Evolutionary conservation across 2,329 filamentous ascomycete genomes (phyloP), one percentile per base, ranked within the genome.

Genomic region (Nigrospora oryzae): DNA sequence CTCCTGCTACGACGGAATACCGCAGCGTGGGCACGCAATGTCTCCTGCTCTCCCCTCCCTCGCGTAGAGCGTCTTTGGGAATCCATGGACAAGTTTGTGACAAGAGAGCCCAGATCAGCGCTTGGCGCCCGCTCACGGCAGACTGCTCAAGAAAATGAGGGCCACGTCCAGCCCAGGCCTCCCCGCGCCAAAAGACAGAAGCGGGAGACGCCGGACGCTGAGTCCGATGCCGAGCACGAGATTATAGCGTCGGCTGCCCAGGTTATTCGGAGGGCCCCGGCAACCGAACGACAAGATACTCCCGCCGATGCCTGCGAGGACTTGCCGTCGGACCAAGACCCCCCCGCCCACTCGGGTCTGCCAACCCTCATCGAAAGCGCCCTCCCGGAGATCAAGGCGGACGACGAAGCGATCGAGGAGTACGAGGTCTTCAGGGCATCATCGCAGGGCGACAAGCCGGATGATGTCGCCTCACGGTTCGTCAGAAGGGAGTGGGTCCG

Each of bases 321-420:
- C 11, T 23, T 50, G 11, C 41, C 50, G 19, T 40, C 52, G 5
- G 57, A 57, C 3, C 60, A 66, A n/a, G 49, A 60, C n/a, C 23
- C 30, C 23, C 7, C 23, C 8, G 57, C 53, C 33, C 45, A 52
- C 3, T 47, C 49, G 3, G 44, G 58, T 37, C 47, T 58, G 43
- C 62, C 74, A 51, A 89, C 85, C 12, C 83, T 85, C 44, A 68
- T 90, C 38, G 86, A 89, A 55, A 81, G 73, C 49, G 83, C 83
- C 6, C 67, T 95, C 6, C 86, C 87, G 13, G 71, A 74, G 0
- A 70, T 91, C 2, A 69, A 77, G 51, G 77, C 76, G 3, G 83
- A 85, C 50, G 73, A 83, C 53, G 75, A 85, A 47, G 86, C 88
- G 3, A 86, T 95, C 47, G 75, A 85, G 49, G 80, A 87, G 51